Evolutionary conservation across 768 basidiomycete genomes (phyloP).

Genomic region (Suillus hirtellus): DNA sequence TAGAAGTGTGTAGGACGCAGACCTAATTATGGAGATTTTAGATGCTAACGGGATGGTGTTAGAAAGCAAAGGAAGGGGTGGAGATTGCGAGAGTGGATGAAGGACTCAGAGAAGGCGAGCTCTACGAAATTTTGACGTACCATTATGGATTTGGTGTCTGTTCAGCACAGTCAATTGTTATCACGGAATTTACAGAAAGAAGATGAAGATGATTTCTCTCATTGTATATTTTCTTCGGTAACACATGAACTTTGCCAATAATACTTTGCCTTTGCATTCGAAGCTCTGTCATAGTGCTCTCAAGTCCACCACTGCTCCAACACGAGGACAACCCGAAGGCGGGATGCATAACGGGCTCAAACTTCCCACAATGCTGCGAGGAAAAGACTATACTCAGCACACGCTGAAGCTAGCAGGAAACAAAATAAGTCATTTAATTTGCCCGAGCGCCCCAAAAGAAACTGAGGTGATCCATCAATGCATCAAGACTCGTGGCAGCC

Average conservation of each 20-base stretch:
- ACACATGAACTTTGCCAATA: conserved; percentile 58
- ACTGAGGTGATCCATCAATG: neutral
- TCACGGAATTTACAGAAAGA: neutral
- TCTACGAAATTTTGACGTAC: conserved; percentile 76
- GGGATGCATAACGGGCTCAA: neutral
- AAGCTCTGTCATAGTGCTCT: conserved; percentile 67
- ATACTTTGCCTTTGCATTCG: conserved; percentile 77
- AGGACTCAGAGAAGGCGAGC: conserved; percentile 54
- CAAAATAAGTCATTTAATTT: conserved; percentile 84
- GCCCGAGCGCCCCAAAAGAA: neutral
- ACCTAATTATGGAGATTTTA: neutral
- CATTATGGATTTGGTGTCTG: conserved; percentile 74
- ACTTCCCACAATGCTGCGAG: conserved; percentile 76
- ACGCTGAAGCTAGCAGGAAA: conserved; percentile 84
- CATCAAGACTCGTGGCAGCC: conserved; percentile 10
- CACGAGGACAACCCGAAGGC: conserved; percentile 64
- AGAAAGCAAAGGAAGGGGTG: conserved; percentile 5
- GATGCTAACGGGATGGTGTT: neutral
- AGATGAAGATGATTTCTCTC: conserved; percentile 32
- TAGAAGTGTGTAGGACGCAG: neutral
- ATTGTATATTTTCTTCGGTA: conserved; percentile 85
- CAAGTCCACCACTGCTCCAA: conserved; percentile 85
- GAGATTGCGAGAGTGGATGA: conserved; percentile 49
- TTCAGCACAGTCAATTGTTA: neutral
- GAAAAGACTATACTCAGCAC: conserved; percentile 85